Evolutionary conservation across 805 yeast genomes (phyloP), one percentile per base, ranked within the genome.

Genomic region (Wickerhamomyces chaumierensis): DNA sequence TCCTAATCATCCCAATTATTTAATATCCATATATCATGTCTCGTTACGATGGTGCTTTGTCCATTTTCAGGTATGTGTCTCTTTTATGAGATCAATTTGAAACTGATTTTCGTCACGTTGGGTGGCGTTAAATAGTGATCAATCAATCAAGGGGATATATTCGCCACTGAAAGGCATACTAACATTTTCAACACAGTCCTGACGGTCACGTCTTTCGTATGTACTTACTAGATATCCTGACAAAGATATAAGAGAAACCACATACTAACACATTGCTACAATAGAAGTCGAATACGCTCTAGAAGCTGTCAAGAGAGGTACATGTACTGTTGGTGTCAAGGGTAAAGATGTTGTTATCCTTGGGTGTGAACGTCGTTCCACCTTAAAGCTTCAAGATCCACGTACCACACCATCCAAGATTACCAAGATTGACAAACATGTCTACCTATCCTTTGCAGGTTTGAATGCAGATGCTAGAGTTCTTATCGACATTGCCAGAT

Each of bases 41-140:
- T 72, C 97, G 98, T 46, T 90, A 90, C 95, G 98, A 90, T 64
- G 78, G 97, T 73, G 98, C 98, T 41, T 74, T 90, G 53, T 88
- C 96, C 45, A 94, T 90, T 61, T 90, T 90, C 68, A 86, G 95
- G 81, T 81, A 75, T 51, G 88, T 76, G 5, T 15, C 3, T 20
- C 14, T n/a, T n/a, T n/a, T n/a, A n/a, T n/a, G n/a, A n/a, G n/a
- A n/a, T n/a, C n/a, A n/a, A n/a, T n/a, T n/a, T n/a, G n/a, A n/a
- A n/a, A n/a, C n/a, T n/a, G n/a, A n/a, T n/a, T n/a, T n/a, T n/a
- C n/a, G n/a, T n/a, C n/a, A n/a, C n/a, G n/a, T 13, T 25, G n/a
- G 29, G 29, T 25, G 29, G 29, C 29, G 29, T 25, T 9, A 13
- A 13, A 8, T 13, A n/a, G n/a, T n/a, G n/a, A n/a, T n/a, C n/a